Evolutionary conservation across 2,329 filamentous ascomycete species (phyloP), one percentile per base, ranked within the genome.

Genomic region (Fusarium caatingaense): DNA sequence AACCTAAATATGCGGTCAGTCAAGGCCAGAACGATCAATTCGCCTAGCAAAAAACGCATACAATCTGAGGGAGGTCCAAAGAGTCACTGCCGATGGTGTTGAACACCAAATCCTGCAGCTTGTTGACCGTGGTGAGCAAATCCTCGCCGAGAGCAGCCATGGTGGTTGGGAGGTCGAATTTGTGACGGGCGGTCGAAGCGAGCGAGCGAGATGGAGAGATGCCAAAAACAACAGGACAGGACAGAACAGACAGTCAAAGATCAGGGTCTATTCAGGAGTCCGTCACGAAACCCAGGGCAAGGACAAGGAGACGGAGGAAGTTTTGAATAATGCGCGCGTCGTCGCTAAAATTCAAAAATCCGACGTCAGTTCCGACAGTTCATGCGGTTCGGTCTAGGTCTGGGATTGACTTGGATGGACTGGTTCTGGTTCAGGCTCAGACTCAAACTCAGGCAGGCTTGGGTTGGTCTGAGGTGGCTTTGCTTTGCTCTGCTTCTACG

Each of bases 51-150:
- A 47, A 55, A 46, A 44, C 70, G 84, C 90, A 78, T 90, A 98
- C 96, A 87, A 99, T 99, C 84, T 99, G 96, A 63, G 96, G 96
- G 61, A 99, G 86, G 83, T 99, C 96, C 66, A 99, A 88, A 56
- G 95, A 98, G 82, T 99, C 96, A 85, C 94, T 98, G 82, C 96
- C 96, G 81, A 99, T 99, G 74, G 96, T 99, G 84, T 99, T 99
- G 86, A 99, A 99, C 78, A 99, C 96, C 78, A 99, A 84, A 82
- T 98, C 96, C 83, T 99, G 96, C 78, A 99, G 87, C 86, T 97
- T 97, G 87, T 99, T 99, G 84, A 99, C 96, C 72, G 94, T 97
- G 75, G 89, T 90, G 80, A 99, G 89, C 82, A 99, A 86, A 83
- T 99, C 94, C 83, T 99, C 96, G 79, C 96, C 95, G 77, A 99